Percentiles rank a stretch among this genome's conserved stretches.
phyloP scores from a whole-genome alignment of 1,284 basidiomycete species.

The Puccinia sorghi region DNA sequence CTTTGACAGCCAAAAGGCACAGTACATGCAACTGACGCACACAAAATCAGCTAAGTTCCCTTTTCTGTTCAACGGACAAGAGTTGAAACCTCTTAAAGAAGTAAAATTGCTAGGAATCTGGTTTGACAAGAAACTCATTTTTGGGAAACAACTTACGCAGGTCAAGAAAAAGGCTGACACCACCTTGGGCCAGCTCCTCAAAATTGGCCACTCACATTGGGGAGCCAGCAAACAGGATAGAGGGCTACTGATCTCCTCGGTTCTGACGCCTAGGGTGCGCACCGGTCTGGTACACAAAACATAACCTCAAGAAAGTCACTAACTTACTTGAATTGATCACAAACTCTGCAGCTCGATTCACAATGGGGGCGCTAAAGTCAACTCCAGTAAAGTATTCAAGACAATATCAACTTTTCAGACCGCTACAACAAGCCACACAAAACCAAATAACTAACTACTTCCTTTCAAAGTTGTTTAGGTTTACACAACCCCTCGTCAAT shows the following conservation, averaged over 20 bases:
- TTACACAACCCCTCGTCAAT: background rate
- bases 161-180: background rate
- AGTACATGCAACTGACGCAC: background rate
- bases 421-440: background rate
- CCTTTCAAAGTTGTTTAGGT: background rate
- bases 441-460: background rate
- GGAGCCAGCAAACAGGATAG: background rate
- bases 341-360: background rate
- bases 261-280: slow-evolving; percentile 2
- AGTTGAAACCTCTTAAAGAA: background rate
- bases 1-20: slow-evolving; percentile 19
- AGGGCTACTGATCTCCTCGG: background rate
- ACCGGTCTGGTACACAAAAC: background rate
- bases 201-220: background rate
- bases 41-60: background rate
- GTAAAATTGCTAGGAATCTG: background rate
- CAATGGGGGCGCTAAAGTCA: background rate
- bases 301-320: background rate
- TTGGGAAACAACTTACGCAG: background rate
- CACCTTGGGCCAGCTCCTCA: background rate
- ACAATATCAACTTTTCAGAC: background rate
- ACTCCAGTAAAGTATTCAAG: background rate
- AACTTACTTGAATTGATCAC: background rate
- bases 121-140: background rate
- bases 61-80: background rate